Percentiles rank a stretch among this genome's conserved stretches.
Conservation (phyloP, 305 asterid genomes). For the Coffea humblotiana region DNA sequence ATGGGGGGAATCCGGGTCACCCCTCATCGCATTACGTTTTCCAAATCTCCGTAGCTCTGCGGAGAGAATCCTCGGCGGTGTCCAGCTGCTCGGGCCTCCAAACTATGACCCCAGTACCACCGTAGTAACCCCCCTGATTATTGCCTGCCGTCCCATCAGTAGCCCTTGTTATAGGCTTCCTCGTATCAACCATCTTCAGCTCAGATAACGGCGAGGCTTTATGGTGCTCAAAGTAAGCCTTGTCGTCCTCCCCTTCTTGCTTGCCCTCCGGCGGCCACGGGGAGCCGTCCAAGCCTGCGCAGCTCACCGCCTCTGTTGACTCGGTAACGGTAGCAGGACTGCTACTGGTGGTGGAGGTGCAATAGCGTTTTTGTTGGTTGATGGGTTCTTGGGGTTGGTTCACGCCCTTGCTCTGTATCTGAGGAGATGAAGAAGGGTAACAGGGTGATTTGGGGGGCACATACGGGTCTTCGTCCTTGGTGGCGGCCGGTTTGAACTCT, state of each 20-base stretch:
- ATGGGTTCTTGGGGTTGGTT: constrained; percentile 45
- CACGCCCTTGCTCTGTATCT: constrained; percentile 44
- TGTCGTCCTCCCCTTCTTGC: constrained; percentile 35
- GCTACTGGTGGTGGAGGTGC: not conserved
- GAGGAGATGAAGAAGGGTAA: constrained; percentile 28
- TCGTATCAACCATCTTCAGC: constrained; percentile 56
- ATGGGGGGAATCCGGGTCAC: constrained; percentile 88
- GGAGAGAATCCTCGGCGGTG: constrained; percentile 70
- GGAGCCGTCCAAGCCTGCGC: constrained; percentile 57
- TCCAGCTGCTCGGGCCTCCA: constrained; percentile 85
- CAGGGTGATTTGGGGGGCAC: constrained; percentile 39
- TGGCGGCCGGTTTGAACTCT: constrained; percentile 18
- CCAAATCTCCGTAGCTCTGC: constrained; percentile 60
- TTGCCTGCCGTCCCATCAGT: constrained; percentile 44
- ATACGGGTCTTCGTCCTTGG: constrained; percentile 33
- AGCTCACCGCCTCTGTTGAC: constrained; percentile 28
- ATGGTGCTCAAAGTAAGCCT: constrained; percentile 52
- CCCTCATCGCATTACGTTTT: constrained; percentile 51
- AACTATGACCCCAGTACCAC: constrained; percentile 26
- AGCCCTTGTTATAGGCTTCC: constrained; percentile 59
- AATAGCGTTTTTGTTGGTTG: constrained; percentile 47
- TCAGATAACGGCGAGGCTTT: constrained; percentile 72
- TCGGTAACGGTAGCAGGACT: too few species aligned
- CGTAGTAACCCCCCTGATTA: constrained; percentile 15
- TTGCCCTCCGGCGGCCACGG: constrained; percentile 62